Percentiles rank a stretch among this genome's conserved stretches.
phyloP scores from a whole-genome alignment of 371 early-diverging fungal species.

The Dinochytrium kinnereticum region DNA sequence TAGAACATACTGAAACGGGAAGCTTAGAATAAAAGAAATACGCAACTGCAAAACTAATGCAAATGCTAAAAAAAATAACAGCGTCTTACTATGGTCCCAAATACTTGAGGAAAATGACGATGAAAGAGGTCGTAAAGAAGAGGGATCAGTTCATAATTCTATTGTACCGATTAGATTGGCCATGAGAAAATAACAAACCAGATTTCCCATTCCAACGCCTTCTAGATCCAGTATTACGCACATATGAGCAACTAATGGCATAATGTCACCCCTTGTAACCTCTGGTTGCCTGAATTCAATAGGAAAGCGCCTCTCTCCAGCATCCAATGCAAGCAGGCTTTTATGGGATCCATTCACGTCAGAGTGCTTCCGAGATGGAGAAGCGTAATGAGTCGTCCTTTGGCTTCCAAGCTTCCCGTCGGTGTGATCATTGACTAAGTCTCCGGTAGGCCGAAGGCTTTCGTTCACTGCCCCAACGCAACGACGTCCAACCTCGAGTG shows the following conservation, averaged over 20 bases:
- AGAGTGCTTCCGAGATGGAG: not conserved
- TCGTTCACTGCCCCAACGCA: slow-evolving; percentile 38
- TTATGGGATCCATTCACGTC: not conserved
- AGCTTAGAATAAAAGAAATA: not conserved
- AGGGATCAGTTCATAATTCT: slow-evolving; percentile 51
- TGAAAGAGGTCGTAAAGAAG: slow-evolving; percentile 46
- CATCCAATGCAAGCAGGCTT: not conserved
- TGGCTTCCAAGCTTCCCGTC: too few relatives aligned
- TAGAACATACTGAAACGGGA: slow-evolving; percentile 39
- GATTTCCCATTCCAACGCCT: slow-evolving; percentile 44
- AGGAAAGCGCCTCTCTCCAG: not conserved
- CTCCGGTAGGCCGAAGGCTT: too few relatives aligned
- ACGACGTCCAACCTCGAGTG: slow-evolving; percentile 41
- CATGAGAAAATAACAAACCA: slow-evolving; percentile 21
- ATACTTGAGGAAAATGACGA: slow-evolving; percentile 49
- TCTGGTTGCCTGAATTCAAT: not conserved
- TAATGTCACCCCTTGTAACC: not conserved
- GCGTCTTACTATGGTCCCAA: slow-evolving; percentile 46
- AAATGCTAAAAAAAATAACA: too few relatives aligned
- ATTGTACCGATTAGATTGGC: not conserved
- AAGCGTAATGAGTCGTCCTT: too few relatives aligned
- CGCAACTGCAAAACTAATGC: not conserved
- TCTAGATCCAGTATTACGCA: slow-evolving; percentile 48
- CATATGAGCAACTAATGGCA: slow-evolving; percentile 29
- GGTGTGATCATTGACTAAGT: too few relatives aligned